Percentiles rank a stretch among this genome's conserved stretches.
Conservation (phyloP, 805 yeast species). For the Ogataea dorogensis region DNA sequence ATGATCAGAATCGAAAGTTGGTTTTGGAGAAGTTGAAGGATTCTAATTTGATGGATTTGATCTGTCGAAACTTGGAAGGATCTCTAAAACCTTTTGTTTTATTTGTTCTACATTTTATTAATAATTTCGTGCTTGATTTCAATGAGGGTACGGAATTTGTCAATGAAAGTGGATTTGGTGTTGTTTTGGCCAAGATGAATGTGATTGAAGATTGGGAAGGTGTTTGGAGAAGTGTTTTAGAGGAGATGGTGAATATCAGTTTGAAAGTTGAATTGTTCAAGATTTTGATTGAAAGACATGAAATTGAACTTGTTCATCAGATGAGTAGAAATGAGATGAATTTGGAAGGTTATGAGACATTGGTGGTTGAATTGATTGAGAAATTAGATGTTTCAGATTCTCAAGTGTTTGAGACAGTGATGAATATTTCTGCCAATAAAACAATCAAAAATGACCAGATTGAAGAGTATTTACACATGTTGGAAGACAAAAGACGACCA, state of each 20-base stretch:
- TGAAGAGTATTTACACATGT: slow-evolving; percentile 8
- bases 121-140: slow-evolving; percentile 14
- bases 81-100: slow-evolving; percentile 1
- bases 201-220: slow-evolving; percentile 7
- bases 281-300: slow-evolving; percentile 1
- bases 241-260: slow-evolving; percentile 9
- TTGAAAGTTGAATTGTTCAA: background rate
- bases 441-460: slow-evolving; percentile 16
- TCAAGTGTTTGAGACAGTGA: slow-evolving; percentile 11
- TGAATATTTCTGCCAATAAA: slow-evolving; percentile 19
- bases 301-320: slow-evolving; percentile 5
- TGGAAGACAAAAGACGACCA: background rate
- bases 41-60: slow-evolving; percentile 1
- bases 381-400: slow-evolving; percentile 1
- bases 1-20: slow-evolving; percentile 9
- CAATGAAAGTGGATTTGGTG: background rate
- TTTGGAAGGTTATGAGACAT: slow-evolving; percentile 9
- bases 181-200: background rate
- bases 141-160: slow-evolving; percentile 3
- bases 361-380: slow-evolving; percentile 7
- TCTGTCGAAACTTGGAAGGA: slow-evolving; percentile 3
- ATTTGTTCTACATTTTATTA: slow-evolving; percentile 16
- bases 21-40: slow-evolving; percentile 1
- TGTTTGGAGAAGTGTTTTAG: slow-evolving; percentile 8
- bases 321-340: slow-evolving; percentile 13